Evolutionary conservation across 2,329 filamentous ascomycete species (phyloP), one percentile per base, ranked within the genome.

Genomic region (Neophaeococcomyces mojaviensis): DNA sequence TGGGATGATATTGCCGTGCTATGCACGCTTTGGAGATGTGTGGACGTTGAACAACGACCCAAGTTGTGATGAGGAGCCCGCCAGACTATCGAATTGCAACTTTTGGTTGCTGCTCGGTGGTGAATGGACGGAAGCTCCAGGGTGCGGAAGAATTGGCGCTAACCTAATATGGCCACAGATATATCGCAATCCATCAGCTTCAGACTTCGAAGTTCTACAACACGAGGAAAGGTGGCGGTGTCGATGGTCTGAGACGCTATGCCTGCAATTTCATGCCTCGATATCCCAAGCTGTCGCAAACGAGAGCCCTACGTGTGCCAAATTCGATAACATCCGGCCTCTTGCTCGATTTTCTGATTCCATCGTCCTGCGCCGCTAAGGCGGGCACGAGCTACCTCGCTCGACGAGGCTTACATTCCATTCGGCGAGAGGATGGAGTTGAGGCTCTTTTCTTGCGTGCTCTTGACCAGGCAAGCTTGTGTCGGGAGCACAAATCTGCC

Each of bases 341-440:
- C 15, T 34, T 52, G 19, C 49, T 49, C 44, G 54, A 56, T 44
- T 55, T 56, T 37, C 52, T 56, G 10, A 44, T 45, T 16, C 53
- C 53, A 16, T 16, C 43, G 3, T 26, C 18, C 5, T 33, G 26
- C 3, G 10, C 31, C 12, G 12, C 22, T 6, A 37, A 16, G 13
- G 12, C 41, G n/a, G 36, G 32, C 20, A 13, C 24, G 18, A 16
- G 8, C 33, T 7, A 19, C 3, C 9, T 10, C 15, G 19, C n/a
- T 13, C 33, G 33, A n/a, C 22, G 32, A 28, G 4, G 13, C 22
- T 20, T 44, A 16, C 41, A 44, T 22, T 33, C 20, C 7, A 4
- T 9, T 12, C 32, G 16, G 7, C 32, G n/a, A 19, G 22, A 37
- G 28, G 18, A 22, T 22, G 19, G 24, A 5, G 8, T 36, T n/a